Percentiles rank a stretch among this genome's conserved stretches.
Evolutionary conservation across 2,329 filamentous ascomycete species (phyloP).

Genomic region (Paraphaeosphaeria sporulosa): DNA sequence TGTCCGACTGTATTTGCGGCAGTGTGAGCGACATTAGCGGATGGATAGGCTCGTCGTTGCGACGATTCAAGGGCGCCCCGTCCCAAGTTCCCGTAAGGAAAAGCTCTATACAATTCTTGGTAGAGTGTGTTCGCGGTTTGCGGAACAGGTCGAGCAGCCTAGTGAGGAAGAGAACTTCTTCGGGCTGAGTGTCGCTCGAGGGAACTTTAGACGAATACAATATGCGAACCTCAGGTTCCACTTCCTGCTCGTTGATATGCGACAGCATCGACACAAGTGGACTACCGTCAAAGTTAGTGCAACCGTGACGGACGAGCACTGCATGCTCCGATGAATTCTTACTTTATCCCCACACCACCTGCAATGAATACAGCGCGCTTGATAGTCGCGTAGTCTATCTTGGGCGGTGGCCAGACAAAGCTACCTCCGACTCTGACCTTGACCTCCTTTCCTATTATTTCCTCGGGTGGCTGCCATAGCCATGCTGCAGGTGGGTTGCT

Average conservation of each 20-base stretch:
- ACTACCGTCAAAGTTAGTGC: slow-evolving; percentile 46
- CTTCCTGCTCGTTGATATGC: slow-evolving; percentile 59
- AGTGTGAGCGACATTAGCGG: slow-evolving; percentile 44
- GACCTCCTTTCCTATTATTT: slow-evolving; percentile 67
- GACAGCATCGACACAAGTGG: slow-evolving; percentile 78
- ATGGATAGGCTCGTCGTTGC: slow-evolving; percentile 37
- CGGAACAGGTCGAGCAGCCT: slow-evolving; percentile 43
- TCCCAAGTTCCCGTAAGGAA: slow-evolving; percentile 48
- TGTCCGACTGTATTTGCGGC: slow-evolving; percentile 37
- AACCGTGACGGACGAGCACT: background rate
- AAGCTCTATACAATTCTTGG: slow-evolving; percentile 42
- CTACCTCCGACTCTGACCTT: slow-evolving; percentile 78
- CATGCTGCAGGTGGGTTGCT: slow-evolving; percentile 77
- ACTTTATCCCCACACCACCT: slow-evolving; percentile 85
- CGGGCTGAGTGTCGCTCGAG: slow-evolving; percentile 34
- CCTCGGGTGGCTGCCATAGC: slow-evolving; percentile 67
- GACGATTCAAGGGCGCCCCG: slow-evolving; percentile 31
- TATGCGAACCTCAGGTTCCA: slow-evolving; percentile 60
- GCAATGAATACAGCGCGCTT: slow-evolving; percentile 76
- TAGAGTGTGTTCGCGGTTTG: slow-evolving; percentile 33
- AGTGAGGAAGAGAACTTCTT: slow-evolving; percentile 47
- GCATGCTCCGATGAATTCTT: slow-evolving; percentile 29
- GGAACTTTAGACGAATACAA: slow-evolving; percentile 67
- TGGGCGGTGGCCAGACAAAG: slow-evolving; percentile 78
- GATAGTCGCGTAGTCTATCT: slow-evolving; percentile 54